Evolutionary conservation across 2,329 filamentous ascomycete genomes (phyloP).

Genomic region (Elsinoe arachidis): DNA sequence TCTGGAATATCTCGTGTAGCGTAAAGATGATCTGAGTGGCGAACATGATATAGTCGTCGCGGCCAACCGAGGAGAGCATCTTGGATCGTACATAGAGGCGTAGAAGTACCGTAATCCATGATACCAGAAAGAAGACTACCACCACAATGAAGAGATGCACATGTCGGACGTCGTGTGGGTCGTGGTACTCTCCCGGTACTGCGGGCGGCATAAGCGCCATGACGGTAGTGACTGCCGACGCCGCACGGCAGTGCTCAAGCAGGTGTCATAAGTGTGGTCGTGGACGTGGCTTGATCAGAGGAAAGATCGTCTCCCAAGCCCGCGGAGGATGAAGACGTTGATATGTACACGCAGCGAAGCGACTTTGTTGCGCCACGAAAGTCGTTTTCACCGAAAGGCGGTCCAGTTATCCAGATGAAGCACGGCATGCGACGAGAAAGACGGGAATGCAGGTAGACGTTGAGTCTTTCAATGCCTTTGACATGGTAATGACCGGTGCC

Average conservation of each 20-base stretch:
- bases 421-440: neutral
- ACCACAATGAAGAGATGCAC: constrained; percentile 20
- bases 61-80: constrained; percentile 21
- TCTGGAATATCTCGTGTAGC: constrained; percentile 27
- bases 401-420: neutral
- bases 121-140: constrained; percentile 32
- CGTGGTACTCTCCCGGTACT: neutral
- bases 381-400: neutral
- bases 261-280: neutral
- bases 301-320: neutral
- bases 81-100: constrained; percentile 27
- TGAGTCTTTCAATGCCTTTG: neutral
- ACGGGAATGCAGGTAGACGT: neutral
- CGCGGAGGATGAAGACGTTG: neutral
- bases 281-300: too few species aligned
- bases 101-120: constrained; percentile 29
- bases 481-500: neutral
- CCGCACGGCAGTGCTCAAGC: neutral
- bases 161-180: neutral
- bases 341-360: neutral
- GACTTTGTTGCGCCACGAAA: neutral
- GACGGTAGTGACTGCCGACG: neutral
- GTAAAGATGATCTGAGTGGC: constrained; percentile 26
- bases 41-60: constrained; percentile 30
- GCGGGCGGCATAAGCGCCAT: neutral